Evolutionary conservation across 176 grass and related monocot genomes (phyloP).

Genomic region (Ensete glaucum): DNA sequence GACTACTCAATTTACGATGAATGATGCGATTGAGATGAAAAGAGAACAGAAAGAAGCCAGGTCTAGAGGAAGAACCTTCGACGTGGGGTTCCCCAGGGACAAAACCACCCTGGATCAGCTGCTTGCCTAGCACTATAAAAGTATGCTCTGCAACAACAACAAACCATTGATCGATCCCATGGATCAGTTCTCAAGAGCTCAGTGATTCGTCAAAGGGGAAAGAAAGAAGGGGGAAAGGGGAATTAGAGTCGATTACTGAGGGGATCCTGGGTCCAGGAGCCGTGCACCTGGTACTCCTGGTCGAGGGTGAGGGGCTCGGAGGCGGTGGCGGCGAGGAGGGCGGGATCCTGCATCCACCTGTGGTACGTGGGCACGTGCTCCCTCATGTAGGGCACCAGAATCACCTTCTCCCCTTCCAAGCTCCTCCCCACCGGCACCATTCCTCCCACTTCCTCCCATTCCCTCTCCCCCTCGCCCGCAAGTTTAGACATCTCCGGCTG

Average conservation of each 20-base stretch:
- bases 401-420: slow-evolving; percentile 3
- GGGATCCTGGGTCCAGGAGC: slow-evolving; percentile 64
- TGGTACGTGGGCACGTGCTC: slow-evolving; percentile 82
- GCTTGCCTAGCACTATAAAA: slow-evolving; percentile 67
- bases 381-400: slow-evolving; percentile 28
- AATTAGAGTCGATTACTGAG: not conserved
- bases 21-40: not conserved
- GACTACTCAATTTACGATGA: not conserved
- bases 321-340: slow-evolving; percentile 69
- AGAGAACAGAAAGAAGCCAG: not conserved
- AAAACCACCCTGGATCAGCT: slow-evolving; percentile 47
- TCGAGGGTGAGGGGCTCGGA: slow-evolving; percentile 40
- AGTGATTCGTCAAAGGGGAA: not conserved
- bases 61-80: slow-evolving; percentile 47
- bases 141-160: slow-evolving; percentile 34
- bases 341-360: slow-evolving; percentile 10
- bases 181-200: slow-evolving; percentile 1
- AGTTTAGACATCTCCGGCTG: not conserved
- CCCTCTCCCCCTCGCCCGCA: slow-evolving; percentile 11
- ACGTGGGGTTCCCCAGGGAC: slow-evolving; percentile 37
- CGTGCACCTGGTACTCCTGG: slow-evolving; percentile 4
- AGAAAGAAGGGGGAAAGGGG: not conserved
- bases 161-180: not conserved
- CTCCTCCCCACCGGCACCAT: not conserved
- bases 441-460: slow-evolving; percentile 18